Evolutionary conservation across 2,329 filamentous ascomycete genomes (phyloP), one percentile per base, ranked within the genome.

Genomic region (Elsinoe ampelina): DNA sequence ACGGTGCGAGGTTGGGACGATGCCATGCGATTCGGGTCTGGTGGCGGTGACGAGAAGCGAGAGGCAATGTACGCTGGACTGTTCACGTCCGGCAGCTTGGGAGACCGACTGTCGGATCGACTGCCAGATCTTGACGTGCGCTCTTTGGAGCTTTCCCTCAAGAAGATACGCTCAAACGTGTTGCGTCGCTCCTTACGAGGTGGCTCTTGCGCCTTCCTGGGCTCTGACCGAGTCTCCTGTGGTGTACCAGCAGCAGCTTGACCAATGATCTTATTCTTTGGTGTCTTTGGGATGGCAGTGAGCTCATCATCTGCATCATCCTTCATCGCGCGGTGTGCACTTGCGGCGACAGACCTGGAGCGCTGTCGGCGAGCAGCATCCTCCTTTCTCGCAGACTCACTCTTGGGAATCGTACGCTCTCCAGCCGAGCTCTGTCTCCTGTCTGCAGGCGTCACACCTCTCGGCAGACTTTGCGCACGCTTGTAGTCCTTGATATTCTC

Each of bases 61-160:
- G 54, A 42, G 12, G 54, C 54, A 34, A 56, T 56, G 32, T 56
- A 56, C 11, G 54, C 54, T 4, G 54, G 54, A n/a, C 22, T 56
- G 26, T 56, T 48, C 12, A 56, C 39, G 19, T 48, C 52, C 2
- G 52, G 52, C 12, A 55, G 19, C 39, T 55, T 55, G 2, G 52
- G 52, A 5, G 52, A 55, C 3, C 39, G 39, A 30, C 39, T 48
- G 22, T 32, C 30, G 12, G 52, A 55, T 8, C 39, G 39, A 30
- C 39, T 48, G 22, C 41, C 26, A 26, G 54, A 47, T 48, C 39
- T 13, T 12, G 32, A 20, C 4, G 39, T 30, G 12, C 41, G 39
- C 6, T 56, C 54, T 12, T 41, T 56, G 2, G 54, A 56, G n/a
- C 38, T 38, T 15, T 26, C 32, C 7, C 54, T 22, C 11, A 36